A percentile compares a stretch with the other conserved stretches of the same genome.
phyloP scores from a whole-genome alignment of 352 stramenopile genomes.

The Pelagophyceae sp. region DNA sequence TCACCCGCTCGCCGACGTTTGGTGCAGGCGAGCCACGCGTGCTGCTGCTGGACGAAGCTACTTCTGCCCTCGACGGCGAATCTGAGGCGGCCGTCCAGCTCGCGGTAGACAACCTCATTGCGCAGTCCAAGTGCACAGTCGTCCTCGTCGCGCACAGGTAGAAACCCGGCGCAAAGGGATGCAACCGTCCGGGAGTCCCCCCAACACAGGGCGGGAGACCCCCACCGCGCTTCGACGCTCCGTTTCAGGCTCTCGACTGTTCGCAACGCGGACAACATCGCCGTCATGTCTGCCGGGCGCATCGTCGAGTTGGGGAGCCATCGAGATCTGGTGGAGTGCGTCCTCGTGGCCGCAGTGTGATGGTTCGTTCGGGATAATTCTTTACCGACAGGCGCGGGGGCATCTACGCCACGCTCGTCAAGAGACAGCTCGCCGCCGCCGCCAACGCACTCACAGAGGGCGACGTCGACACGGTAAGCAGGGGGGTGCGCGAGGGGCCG shows the following conservation, averaged over 20 bases:
- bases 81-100: constrained; percentile 58
- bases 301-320: constrained; percentile 67
- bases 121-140: constrained; percentile 54
- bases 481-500: no score
- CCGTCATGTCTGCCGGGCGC: constrained; percentile 53
- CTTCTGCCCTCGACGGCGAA: constrained; percentile 57
- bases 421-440: constrained; percentile 12
- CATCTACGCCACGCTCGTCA: constrained; percentile 34
- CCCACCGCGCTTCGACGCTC: no score
- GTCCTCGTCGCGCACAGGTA: constrained; percentile 70
- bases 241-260: constrained; percentile 76
- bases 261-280: constrained; percentile 70
- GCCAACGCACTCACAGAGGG: neutral
- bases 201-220: no score
- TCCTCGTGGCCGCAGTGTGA: no score
- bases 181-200: no score
- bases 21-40: no score
- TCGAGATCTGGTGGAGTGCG: constrained; percentile 50
- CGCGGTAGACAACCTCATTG: constrained; percentile 41
- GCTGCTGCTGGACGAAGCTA: constrained; percentile 62
- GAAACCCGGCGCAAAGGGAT: no score
- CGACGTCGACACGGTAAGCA: constrained; percentile 8
- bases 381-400: constrained; percentile 33
- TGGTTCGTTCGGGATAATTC: no score
- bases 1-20: no score